These are phyloP conservation scores for Elsinoe arachidis DNA, from an alignment of 2,329 filamentous ascomycete genomes.

Conservation along the genomic window DNA sequence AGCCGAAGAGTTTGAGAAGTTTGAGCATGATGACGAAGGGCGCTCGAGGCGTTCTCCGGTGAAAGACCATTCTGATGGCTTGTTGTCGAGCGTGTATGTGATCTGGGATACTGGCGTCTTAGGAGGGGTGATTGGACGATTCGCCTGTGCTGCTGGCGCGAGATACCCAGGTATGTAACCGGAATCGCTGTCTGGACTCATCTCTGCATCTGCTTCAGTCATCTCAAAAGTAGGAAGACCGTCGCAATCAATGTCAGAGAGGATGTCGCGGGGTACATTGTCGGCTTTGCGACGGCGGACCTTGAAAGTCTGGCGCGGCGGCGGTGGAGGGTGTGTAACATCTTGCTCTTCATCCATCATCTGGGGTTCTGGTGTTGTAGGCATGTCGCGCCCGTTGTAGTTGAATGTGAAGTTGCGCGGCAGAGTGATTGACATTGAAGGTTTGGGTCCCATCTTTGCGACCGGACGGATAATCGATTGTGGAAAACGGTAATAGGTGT, in stretches of 20 bases:
- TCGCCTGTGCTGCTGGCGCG: slow-evolving; percentile 33
- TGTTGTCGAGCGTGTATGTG: slow-evolving; percentile 25
- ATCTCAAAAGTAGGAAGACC: slow-evolving; percentile 44
- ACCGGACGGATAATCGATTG: background rate
- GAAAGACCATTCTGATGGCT: slow-evolving; percentile 18
- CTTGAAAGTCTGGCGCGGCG: slow-evolving; percentile 40
- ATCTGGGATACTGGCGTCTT: slow-evolving; percentile 41
- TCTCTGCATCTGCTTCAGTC: slow-evolving; percentile 30
- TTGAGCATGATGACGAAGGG: slow-evolving; percentile 50
- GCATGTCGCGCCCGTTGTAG: slow-evolving; percentile 37
- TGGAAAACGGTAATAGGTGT: background rate
- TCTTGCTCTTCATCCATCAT: slow-evolving; percentile 15
- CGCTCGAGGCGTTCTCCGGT: slow-evolving; percentile 40
- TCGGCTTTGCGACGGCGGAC: slow-evolving; percentile 38
- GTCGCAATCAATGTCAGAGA: slow-evolving; percentile 22
- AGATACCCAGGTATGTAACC: slow-evolving; percentile 29
- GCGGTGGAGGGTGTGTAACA: slow-evolving; percentile 32
- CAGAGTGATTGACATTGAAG: slow-evolving; percentile 42
- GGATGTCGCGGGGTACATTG: slow-evolving; percentile 19
- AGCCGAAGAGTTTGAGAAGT: slow-evolving; percentile 53
- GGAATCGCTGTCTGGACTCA: slow-evolving; percentile 23
- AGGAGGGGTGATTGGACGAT: slow-evolving; percentile 35
- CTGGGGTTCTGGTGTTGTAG: slow-evolving; percentile 34
- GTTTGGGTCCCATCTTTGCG: slow-evolving; percentile 29
- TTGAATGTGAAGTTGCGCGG: slow-evolving; percentile 44